Conservation (phyloP, 2,329 filamentous ascomycete species). For the Chaetomiaceae sp. region DNA sequence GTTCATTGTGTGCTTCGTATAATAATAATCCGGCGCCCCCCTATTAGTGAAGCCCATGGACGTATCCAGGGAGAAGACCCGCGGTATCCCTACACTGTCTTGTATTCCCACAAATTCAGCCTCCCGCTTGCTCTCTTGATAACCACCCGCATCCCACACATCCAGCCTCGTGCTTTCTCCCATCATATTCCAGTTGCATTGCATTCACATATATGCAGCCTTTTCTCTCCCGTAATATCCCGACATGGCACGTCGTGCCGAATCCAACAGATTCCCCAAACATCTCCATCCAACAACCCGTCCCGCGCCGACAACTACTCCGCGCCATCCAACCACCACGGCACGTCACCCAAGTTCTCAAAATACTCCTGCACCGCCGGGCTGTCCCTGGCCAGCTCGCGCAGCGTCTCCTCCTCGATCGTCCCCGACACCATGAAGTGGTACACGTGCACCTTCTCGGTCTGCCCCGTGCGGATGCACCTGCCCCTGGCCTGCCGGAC, state of each 20-base stretch:
- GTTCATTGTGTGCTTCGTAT: neutral
- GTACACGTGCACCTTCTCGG: constrained; percentile 35
- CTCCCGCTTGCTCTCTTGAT: too few relatives aligned
- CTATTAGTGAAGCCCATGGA: constrained; percentile 8
- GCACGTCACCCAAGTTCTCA: neutral
- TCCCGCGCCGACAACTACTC: neutral
- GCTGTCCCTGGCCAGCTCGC: constrained; percentile 1
- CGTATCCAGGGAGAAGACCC: too few relatives aligned
- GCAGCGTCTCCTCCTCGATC: constrained; percentile 38
- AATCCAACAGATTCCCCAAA: neutral
- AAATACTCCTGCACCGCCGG: constrained; percentile 5
- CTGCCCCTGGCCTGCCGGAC: constrained; percentile 40
- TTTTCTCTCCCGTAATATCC: neutral
- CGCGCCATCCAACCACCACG: constrained; percentile 13
- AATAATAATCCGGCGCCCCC: neutral
- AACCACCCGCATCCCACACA: too few relatives aligned
- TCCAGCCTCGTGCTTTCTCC: too few relatives aligned
- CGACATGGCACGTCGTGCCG: neutral
- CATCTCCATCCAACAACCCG: neutral
- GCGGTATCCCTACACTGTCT: neutral
- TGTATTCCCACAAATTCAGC: neutral
- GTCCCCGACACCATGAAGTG: constrained; percentile 38
- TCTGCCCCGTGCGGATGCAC: constrained; percentile 38
- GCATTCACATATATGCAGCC: too few relatives aligned
- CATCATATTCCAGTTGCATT: too few relatives aligned